Base-by-base conservation (phyloP, 139 green algal genomes). In the Chlorella sp. region DNA sequence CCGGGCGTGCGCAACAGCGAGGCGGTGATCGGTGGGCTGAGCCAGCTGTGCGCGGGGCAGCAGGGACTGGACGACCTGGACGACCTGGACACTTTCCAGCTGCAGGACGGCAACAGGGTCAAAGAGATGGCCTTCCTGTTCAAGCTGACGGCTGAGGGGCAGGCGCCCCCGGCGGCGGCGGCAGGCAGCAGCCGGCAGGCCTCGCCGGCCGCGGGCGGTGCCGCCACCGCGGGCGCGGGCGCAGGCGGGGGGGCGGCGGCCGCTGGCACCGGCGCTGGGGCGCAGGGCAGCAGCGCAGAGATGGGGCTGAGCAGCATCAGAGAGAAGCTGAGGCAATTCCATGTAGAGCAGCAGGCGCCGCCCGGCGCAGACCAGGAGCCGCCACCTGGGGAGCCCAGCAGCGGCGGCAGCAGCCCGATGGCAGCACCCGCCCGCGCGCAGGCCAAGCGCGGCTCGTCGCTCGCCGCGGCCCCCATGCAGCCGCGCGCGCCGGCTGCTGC, bases 61-160 rank as follows among this genome's bases (percentile, higher is more conserved):
- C n/a, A 55, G 69, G 69, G 69, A n/a, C 51, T 75, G 53, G 69
- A 75, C 40, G 69, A 75, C n/a, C 41, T 41, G 29, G 69, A 66
- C 21, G 27, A 14, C 1, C 53, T 11, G 7, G 69, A 66, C 27
- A n/a, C n/a, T n/a, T 64, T 67, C 51, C 38, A 67, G 36, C 38
- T 75, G 38, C 69, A 77, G 71, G 71, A 77, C 27, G 38, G 38
- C 42, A 61, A 46, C 42, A 77, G 61, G 43, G 71, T 77, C 9
- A 77, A 77, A 33, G 71, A 77, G 59, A 59, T 77, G 71, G 71
- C 71, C 31, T 50, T 77, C 15, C 43, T 77, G 29, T 77, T 70
- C 59, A 77, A 77, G 59, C 31, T 55, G 50, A 14, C 14, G 23
- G 33, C 23, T n/a, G 56, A 63, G 65, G 45, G 2, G 65, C 53